Evolutionary conservation across 2,329 filamentous ascomycete species (phyloP).

Genomic region (Hypoxylon sp.): DNA sequence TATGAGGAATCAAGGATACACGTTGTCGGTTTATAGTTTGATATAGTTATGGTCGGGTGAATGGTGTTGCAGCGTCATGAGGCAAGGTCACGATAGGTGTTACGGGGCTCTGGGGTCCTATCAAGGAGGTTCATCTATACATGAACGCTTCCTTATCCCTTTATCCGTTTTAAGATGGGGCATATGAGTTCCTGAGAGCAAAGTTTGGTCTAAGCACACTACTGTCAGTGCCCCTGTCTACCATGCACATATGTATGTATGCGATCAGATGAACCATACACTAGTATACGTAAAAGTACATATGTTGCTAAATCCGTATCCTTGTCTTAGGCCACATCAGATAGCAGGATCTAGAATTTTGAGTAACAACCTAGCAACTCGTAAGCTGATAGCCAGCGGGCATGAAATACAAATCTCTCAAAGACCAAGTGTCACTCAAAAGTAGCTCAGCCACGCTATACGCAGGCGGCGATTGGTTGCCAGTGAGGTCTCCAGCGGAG

Average conservation of each 20-base stretch:
- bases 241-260: not conserved
- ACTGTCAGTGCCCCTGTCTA: not conserved
- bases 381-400: not conserved
- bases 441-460: conserved; percentile 30
- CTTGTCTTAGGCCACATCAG: not conserved
- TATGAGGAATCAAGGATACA: not conserved
- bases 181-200: not conserved
- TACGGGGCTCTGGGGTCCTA: not conserved
- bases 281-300: not conserved
- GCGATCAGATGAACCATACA: not conserved
- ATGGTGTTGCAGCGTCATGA: not conserved
- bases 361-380: not conserved
- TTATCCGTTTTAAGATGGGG: not conserved
- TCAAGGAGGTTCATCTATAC: not conserved
- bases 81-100: not conserved
- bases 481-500: conserved; percentile 12
- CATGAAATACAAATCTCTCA: conserved; percentile 1
- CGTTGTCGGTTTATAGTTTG: not conserved
- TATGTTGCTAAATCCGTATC: not conserved
- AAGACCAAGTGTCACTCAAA: conserved; percentile 9
- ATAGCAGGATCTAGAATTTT: not conserved
- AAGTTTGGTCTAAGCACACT: too few relatives aligned
- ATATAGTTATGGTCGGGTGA: not conserved
- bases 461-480: conserved; percentile 15
- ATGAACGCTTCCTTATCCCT: not conserved